Evolutionary conservation across 106 monocot species (phyloP), one percentile per base, ranked within the genome.

Genomic region (Phalaenopsis aphrodite): DNA sequence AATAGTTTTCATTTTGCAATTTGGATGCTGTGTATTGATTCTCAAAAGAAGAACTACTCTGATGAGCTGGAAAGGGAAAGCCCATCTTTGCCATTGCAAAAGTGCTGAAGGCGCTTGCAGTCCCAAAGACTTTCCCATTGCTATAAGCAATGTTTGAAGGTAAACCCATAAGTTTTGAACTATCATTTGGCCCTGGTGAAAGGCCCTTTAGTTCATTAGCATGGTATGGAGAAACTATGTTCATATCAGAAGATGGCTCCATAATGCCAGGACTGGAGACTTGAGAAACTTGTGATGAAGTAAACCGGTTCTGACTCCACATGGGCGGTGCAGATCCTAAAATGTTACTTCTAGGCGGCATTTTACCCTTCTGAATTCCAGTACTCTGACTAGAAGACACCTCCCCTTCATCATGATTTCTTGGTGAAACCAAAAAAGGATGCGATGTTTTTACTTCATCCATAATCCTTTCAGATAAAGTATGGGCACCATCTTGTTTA

Each of bases 281-380:
- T 85, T 88, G 89, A 77, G 86, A 73, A 84, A 73, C 77, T 69
- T 85, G 83, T 77, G 80, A 72, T 37, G 79, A 78, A 71, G 75
- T 18, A 79, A 86, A 81, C 76, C 81, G 87, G 56, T 84, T 96
- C 67, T 90, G 93, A 72, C 85, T 85, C 94, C 90, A 90, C 61
- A 86, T 39, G 83, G 78, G 76, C 30, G 30, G 30, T 61, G 80
- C 66, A 82, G 89, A 80, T 43, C 81, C 78, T 76, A 82, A 19
- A 68, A 72, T 57, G 56, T 79, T 87, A 55, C 77, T 42, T 78
- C 76, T 87, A 38, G 85, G 84, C 43, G 78, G 82, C 49, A 88
- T 65, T 18, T 77, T 83, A 72, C 84, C 88, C 64, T 89, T 91
- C 41, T 91, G 89, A 78, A 85, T 47, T 57, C 84, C 93, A 79